phyloP scores from a whole-genome alignment of 129 eudicot genomes.

The Flaveria bidentis region DNA sequence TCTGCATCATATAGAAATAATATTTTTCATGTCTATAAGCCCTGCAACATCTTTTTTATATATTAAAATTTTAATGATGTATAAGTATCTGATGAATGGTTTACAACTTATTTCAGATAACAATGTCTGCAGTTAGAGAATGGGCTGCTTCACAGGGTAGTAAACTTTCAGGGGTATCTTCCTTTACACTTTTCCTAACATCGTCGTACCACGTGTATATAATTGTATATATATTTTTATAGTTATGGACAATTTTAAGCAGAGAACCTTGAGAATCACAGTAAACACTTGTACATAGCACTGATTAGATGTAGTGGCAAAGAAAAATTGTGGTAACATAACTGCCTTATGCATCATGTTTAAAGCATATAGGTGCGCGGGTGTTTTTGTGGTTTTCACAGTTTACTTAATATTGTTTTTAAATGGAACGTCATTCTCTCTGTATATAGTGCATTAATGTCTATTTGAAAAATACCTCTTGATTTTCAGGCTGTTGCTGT shows the following conservation, averaged over 20 bases:
- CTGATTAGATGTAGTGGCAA: neutral
- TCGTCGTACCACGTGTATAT: neutral
- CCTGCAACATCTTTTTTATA: conserved; percentile 18
- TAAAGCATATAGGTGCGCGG: neutral
- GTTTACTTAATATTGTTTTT: neutral
- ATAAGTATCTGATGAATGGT: conserved; percentile 24
- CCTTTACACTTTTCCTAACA: neutral
- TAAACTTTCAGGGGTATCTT: conserved; percentile 81
- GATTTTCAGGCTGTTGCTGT: conserved; percentile 94
- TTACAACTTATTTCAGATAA: conserved; percentile 40
- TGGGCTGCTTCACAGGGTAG: conserved; percentile 83
- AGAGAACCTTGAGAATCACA: neutral
- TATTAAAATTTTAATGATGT: conserved; percentile 8
- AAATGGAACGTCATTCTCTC: neutral
- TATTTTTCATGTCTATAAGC: neutral
- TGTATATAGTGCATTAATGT: neutral
- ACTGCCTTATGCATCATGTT: neutral
- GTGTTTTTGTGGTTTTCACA: neutral
- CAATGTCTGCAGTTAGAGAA: conserved; percentile 70
- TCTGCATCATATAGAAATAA: neutral
- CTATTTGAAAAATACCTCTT: neutral
- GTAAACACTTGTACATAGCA: neutral
- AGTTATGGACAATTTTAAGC: neutral
- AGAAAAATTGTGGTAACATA: neutral
- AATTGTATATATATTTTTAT: neutral